Evolutionary conservation across 2,329 filamentous ascomycete species (phyloP).

Genomic region (Aspergillus sp.): DNA sequence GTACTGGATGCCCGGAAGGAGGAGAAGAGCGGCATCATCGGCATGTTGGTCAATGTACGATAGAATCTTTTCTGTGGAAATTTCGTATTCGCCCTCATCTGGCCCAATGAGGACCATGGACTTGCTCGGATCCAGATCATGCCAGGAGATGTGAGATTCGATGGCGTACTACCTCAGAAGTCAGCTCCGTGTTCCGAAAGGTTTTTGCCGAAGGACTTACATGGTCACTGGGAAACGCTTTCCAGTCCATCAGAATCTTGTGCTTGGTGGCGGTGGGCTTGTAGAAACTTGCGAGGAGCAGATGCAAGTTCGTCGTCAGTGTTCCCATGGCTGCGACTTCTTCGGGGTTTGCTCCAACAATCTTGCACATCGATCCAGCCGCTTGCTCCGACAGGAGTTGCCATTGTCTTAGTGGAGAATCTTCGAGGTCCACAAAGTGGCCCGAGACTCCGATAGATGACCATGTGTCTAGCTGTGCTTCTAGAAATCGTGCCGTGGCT

Average conservation of each 20-base stretch:
- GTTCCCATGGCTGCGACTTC: constrained; percentile 88
- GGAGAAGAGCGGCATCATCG: constrained; percentile 68
- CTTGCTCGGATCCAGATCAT: constrained; percentile 63
- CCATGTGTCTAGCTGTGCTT: constrained; percentile 78
- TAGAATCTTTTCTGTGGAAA: constrained; percentile 70
- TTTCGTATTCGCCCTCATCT: constrained; percentile 53
- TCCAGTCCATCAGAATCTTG: constrained; percentile 82
- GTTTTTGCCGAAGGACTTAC: constrained; percentile 43
- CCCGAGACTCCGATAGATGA: constrained; percentile 77
- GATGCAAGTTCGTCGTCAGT: constrained; percentile 75
- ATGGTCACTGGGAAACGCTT: constrained; percentile 84
- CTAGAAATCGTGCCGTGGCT: constrained; percentile 62
- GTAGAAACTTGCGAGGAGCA: constrained; percentile 81
- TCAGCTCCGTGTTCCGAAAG: constrained; percentile 10
- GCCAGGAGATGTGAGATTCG: constrained; percentile 73
- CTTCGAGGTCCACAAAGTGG: constrained; percentile 69
- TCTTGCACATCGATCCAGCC: constrained; percentile 64
- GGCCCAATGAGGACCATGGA: constrained; percentile 74
- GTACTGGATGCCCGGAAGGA: constrained; percentile 86
- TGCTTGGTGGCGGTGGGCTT: constrained; percentile 61
- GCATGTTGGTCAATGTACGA: constrained; percentile 72
- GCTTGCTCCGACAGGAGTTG: constrained; percentile 75
- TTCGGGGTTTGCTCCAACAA: constrained; percentile 68
- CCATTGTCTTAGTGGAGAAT: constrained; percentile 70
- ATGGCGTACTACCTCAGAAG: constrained; percentile 65